Percentiles rank a stretch among this genome's conserved stretches.
phyloP scores from a whole-genome alignment of 768 basidiomycete genomes.

The Psilocybe tampanensis region DNA sequence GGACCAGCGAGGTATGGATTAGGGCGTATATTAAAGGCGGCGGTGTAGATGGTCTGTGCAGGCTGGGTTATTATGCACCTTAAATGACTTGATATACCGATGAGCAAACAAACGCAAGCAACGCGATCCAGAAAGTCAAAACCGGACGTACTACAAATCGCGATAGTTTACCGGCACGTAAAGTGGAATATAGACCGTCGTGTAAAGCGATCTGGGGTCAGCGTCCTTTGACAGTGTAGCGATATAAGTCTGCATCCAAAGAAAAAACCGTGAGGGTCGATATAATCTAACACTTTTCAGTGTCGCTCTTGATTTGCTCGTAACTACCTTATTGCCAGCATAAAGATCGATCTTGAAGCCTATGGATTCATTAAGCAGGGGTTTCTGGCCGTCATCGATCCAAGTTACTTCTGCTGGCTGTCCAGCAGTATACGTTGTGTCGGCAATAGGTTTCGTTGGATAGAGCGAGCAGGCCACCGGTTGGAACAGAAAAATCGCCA shows the following conservation, averaged over 20 bases:
- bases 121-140: neutral
- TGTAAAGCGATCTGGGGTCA: conserved; percentile 31
- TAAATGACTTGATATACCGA: conserved; percentile 24
- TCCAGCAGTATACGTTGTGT: conserved; percentile 47
- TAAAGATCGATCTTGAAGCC: conserved; percentile 49
- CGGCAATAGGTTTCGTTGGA: conserved; percentile 50
- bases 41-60: conserved; percentile 44
- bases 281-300: too few species aligned
- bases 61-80: conserved; percentile 33
- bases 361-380: conserved; percentile 44
- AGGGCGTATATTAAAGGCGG: conserved; percentile 48
- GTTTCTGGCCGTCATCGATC: conserved; percentile 47
- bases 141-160: conserved; percentile 29
- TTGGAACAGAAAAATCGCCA: neutral
- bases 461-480: conserved; percentile 42
- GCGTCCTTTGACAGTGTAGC: conserved; percentile 46
- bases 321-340: conserved; percentile 42
- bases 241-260: conserved; percentile 27
- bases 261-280: too few species aligned
- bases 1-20: conserved; percentile 16
- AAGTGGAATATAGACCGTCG: conserved; percentile 35
- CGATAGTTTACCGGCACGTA: conserved; percentile 25
- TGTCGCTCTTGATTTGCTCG: too few species aligned
- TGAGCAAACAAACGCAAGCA: neutral
- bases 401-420: conserved; percentile 45